phyloP scores from a whole-genome alignment of 345 rosid genomes.

The Lepidium aucheri region DNA sequence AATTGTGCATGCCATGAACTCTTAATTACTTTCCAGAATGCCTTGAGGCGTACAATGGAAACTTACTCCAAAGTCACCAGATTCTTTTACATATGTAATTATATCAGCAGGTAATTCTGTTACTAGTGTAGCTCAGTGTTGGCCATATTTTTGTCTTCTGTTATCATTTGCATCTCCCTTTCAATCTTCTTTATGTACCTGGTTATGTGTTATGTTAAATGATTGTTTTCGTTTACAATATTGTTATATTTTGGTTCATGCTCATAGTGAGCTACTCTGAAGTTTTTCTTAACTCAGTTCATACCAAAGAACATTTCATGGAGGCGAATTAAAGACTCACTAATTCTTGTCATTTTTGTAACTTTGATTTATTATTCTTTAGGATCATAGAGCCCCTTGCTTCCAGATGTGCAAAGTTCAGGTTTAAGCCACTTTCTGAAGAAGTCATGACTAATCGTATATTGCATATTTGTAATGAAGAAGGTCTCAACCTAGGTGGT shows the following conservation, averaged over 20 bases:
- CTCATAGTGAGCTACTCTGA: not conserved
- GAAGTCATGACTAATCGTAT: conserved; percentile 81
- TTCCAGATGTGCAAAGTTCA: conserved; percentile 97
- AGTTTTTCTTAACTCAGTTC: not conserved
- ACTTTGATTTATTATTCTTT: conserved; percentile 14
- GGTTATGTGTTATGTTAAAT: not conserved
- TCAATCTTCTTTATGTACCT: not conserved
- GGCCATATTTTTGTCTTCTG: too few species aligned
- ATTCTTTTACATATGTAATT: conserved; percentile 89
- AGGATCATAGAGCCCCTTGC: conserved; percentile 99
- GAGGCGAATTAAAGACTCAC: not conserved
- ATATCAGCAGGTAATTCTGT: conserved; percentile 76
- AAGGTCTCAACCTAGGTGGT: conserved; percentile 61
- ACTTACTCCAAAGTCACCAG: conserved; percentile 93
- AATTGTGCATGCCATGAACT: not conserved
- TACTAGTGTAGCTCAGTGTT: not conserved
- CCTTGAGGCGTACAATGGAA: conserved; percentile 95
- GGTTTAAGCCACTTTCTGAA: conserved; percentile 94
- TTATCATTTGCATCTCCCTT: not conserved
- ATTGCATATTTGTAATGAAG: conserved; percentile 78
- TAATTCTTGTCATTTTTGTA: conserved; percentile 3
- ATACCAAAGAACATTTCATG: not conserved
- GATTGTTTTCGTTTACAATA: not conserved
- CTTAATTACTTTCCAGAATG: conserved; percentile 44
- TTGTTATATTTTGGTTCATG: not conserved